A percentile compares a stretch with the other conserved stretches of the same genome.
These are phyloP conservation scores for Pezicula carpinea DNA, from an alignment of 2,329 filamentous ascomycete genomes.

Conservation along the genomic window DNA sequence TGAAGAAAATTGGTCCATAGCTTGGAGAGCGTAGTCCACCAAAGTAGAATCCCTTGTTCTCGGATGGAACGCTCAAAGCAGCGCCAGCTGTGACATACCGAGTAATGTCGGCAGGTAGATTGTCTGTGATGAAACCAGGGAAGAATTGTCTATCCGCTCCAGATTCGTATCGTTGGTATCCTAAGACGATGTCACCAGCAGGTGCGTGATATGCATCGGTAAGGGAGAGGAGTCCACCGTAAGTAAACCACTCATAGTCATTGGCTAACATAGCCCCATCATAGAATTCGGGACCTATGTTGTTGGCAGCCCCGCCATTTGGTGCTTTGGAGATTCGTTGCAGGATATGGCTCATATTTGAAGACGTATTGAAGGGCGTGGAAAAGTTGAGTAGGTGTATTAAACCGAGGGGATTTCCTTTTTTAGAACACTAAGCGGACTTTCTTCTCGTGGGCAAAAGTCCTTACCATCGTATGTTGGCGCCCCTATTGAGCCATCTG, in stretches of 20 bases:
- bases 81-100: slow-evolving; percentile 62
- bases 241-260: slow-evolving; percentile 57
- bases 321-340: slow-evolving; percentile 41
- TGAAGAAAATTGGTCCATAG: slow-evolving; percentile 44
- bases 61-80: slow-evolving; percentile 59
- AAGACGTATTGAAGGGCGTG: slow-evolving; percentile 45
- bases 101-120: slow-evolving; percentile 44
- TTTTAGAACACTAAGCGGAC: slow-evolving; percentile 5
- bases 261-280: slow-evolving; percentile 65
- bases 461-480: slow-evolving; percentile 38
- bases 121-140: slow-evolving; percentile 36
- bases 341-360: slow-evolving; percentile 51
- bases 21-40: slow-evolving; percentile 52
- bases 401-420: slow-evolving; percentile 47
- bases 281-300: slow-evolving; percentile 49
- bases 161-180: slow-evolving; percentile 50
- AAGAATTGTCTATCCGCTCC: slow-evolving; percentile 40
- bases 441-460: background rate
- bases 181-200: slow-evolving; percentile 37
- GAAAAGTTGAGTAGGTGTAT: slow-evolving; percentile 57
- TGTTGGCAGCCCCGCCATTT: slow-evolving; percentile 41
- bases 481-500: slow-evolving; percentile 35
- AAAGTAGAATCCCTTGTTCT: slow-evolving; percentile 69
- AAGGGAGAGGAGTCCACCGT: slow-evolving; percentile 49
- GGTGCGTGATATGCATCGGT: slow-evolving; percentile 36